Percentiles rank a stretch among this genome's conserved stretches.
Conservation (phyloP, 176 grass and related monocot species). For the Typha latifolia region DNA sequence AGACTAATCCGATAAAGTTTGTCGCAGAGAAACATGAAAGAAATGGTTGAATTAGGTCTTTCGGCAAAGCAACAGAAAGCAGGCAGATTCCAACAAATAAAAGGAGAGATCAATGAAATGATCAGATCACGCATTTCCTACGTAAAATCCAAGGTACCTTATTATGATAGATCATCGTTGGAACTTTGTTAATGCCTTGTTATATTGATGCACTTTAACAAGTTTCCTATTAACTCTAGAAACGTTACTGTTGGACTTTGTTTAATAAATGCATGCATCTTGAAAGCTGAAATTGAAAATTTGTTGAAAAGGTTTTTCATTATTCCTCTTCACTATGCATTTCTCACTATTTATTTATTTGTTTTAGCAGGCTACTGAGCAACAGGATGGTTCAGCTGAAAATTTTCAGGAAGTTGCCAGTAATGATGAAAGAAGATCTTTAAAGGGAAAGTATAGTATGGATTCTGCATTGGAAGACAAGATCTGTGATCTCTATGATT, state of each 20-base stretch:
- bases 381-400: slow-evolving; percentile 64
- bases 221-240: too few species aligned
- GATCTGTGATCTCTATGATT: slow-evolving; percentile 96
- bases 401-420: slow-evolving; percentile 50
- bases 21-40: slow-evolving; percentile 89
- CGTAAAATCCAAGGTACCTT: slow-evolving; percentile 50
- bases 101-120: slow-evolving; percentile 89
- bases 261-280: too few species aligned
- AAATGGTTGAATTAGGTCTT: slow-evolving; percentile 87
- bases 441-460: slow-evolving; percentile 69
- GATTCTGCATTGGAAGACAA: slow-evolving; percentile 79
- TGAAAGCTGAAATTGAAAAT: too few species aligned
- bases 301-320: background rate
- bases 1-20: background rate
- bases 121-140: slow-evolving; percentile 51
- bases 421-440: slow-evolving; percentile 46
- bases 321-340: background rate
- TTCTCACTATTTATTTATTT: background rate
- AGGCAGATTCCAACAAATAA: slow-evolving; percentile 69
- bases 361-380: slow-evolving; percentile 26
- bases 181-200: background rate
- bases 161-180: background rate
- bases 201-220: too few species aligned
- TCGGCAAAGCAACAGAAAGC: slow-evolving; percentile 92
- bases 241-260: too few species aligned